These are phyloP conservation scores for Copromyces sp. DNA, from an alignment of 495 filamentous ascomycete genomes.

Conservation along the genomic window DNA sequence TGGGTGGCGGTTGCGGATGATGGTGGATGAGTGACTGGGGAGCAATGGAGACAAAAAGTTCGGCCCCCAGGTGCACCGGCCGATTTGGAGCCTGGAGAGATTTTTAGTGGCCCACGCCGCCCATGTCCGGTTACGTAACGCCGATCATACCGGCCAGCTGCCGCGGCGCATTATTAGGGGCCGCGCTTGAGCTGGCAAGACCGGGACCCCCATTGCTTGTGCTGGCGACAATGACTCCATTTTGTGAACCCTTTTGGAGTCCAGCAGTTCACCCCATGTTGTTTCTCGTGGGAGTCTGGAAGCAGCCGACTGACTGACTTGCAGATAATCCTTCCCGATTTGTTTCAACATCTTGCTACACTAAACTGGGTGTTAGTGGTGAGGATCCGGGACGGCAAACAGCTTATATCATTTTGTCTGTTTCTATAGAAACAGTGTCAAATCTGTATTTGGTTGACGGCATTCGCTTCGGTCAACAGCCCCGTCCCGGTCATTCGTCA, in stretches of 20 bases:
- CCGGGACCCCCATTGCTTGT: not conserved
- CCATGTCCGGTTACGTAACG: conserved; percentile 12
- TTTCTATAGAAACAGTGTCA: not conserved
- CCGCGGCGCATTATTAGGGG: not conserved
- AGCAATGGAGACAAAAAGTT: conserved; percentile 6
- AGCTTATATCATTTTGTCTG: not conserved
- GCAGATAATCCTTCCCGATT: not conserved
- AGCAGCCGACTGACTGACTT: not conserved
- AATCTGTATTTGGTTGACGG: not conserved
- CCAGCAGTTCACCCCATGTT: not conserved
- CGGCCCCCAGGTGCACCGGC: not conserved
- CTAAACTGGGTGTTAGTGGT: not conserved
- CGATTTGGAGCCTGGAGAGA: conserved; percentile 2
- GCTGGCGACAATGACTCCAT: not conserved
- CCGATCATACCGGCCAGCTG: conserved; percentile 11
- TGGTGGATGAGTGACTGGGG: conserved; percentile 1
- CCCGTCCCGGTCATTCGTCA: not conserved
- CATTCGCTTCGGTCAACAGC: not conserved
- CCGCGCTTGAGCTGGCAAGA: not conserved
- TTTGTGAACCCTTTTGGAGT: not conserved
- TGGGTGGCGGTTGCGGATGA: not conserved
- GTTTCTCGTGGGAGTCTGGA: not conserved
- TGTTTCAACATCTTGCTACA: not conserved
- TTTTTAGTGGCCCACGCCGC: not conserved
- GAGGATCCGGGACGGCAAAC: not conserved